These are phyloP conservation scores for Flaveria robusta DNA, from an alignment of 129 eudicot species.

Conservation along the genomic window DNA sequence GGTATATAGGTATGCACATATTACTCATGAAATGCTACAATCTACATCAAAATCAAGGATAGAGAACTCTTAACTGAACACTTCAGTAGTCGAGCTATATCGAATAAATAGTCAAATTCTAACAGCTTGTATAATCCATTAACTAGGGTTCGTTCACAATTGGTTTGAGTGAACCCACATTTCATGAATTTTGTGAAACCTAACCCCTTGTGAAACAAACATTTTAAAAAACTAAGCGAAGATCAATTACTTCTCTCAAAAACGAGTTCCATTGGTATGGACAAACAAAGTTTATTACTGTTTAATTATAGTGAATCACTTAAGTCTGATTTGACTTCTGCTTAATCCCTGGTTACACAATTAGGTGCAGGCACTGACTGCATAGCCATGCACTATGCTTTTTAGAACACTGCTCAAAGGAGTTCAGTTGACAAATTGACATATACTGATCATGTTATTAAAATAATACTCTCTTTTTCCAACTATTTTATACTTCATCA, in stretches of 20 bases:
- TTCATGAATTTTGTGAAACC: not conserved
- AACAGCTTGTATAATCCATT: too few relatives aligned
- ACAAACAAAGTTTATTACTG: not conserved
- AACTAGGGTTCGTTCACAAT: too few relatives aligned
- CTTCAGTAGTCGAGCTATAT: too few relatives aligned
- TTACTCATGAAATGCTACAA: too few relatives aligned
- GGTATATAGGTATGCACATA: too few relatives aligned
- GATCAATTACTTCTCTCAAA: not conserved
- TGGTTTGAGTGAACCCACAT: not conserved
- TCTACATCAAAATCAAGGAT: too few relatives aligned
- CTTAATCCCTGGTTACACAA: not conserved
- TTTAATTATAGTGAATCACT: not conserved
- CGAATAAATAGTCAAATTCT: too few relatives aligned
- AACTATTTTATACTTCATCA: not conserved
- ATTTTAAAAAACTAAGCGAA: not conserved
- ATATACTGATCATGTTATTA: not conserved
- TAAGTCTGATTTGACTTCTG: not conserved
- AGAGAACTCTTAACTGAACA: too few relatives aligned
- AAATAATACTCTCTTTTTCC: not conserved
- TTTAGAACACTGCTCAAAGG: too few relatives aligned
- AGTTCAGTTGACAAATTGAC: too few relatives aligned
- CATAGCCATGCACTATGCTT: not conserved
- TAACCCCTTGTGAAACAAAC: not conserved
- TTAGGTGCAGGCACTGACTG: not conserved
- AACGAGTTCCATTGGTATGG: not conserved